A percentile compares a stretch with the other conserved stretches of the same genome.
phyloP scores from a whole-genome alignment of 192 early-diverging fungal species.

The Chytriomyces sp. region DNA sequence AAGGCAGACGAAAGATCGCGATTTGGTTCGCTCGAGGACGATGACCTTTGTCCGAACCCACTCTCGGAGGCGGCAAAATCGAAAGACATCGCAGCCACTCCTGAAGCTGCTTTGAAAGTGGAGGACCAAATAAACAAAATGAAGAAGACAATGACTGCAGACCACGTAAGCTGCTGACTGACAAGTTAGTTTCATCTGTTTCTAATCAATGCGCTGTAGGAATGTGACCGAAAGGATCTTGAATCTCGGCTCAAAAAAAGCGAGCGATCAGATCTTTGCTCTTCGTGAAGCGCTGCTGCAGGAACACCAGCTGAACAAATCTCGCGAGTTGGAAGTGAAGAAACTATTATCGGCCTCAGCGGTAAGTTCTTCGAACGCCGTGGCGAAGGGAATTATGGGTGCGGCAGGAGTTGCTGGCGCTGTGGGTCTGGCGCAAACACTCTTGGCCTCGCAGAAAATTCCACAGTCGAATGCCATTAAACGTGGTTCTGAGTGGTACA shows the following conservation, averaged over 20 bases:
- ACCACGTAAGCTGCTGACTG: not conserved
- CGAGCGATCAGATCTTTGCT: conserved; percentile 19
- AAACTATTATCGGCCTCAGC: not conserved
- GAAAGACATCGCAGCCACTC: conserved; percentile 10
- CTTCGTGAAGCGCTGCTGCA: conserved; percentile 27
- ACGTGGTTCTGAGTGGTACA: too few species aligned
- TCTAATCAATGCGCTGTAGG: not conserved
- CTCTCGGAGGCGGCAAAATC: not conserved
- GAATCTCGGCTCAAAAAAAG: conserved; percentile 30
- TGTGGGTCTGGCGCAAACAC: too few species aligned
- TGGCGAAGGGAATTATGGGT: not conserved
- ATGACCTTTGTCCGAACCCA: conserved; percentile 5
- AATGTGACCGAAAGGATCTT: conserved; percentile 22
- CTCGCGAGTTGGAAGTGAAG: conserved; percentile 26
- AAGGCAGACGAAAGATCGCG: conserved; percentile 21
- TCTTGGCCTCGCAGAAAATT: too few species aligned
- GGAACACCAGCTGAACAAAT: conserved; percentile 33
- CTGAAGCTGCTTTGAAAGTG: conserved; percentile 10
- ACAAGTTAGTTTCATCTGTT: too few species aligned
- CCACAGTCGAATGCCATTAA: too few species aligned
- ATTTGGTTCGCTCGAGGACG: conserved; percentile 41
- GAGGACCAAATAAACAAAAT: conserved; percentile 34
- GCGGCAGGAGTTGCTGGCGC: too few species aligned
- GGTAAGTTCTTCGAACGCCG: not conserved
- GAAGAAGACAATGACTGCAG: conserved; percentile 18